These are phyloP conservation scores for Cryphonectria radicalis DNA, from an alignment of 2,329 filamentous ascomycete species.

Conservation along the genomic window DNA sequence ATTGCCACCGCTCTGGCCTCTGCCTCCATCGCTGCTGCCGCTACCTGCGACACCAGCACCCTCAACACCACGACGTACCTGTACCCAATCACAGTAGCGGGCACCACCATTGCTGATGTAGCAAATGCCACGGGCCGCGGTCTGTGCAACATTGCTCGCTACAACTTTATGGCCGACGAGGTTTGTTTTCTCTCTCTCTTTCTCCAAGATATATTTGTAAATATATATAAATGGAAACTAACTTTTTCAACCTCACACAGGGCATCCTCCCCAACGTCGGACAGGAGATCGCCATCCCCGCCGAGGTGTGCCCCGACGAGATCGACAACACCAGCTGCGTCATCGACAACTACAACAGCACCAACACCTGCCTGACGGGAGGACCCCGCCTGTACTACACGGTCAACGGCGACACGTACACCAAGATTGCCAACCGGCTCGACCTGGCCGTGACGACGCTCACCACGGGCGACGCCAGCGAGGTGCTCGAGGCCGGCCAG, in stretches of 20 bases:
- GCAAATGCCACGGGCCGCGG: slow-evolving; percentile 11
- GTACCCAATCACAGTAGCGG: slow-evolving; percentile 7
- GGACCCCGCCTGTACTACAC: slow-evolving; percentile 18
- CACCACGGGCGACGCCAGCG: slow-evolving; percentile 2
- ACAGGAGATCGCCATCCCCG: slow-evolving; percentile 13
- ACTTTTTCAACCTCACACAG: not conserved
- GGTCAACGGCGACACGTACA: slow-evolving; percentile 16
- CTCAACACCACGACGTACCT: slow-evolving; percentile 16
- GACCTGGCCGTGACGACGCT: slow-evolving; percentile 3
- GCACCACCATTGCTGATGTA: slow-evolving; percentile 9
- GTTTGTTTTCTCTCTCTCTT: not conserved
- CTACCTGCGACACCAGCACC: slow-evolving; percentile 13
- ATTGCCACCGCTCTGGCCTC: slow-evolving; percentile 20
- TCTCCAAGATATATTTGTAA: not conserved
- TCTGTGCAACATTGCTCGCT: slow-evolving; percentile 18
- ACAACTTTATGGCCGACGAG: slow-evolving; percentile 22
- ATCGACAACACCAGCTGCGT: slow-evolving; percentile 17
- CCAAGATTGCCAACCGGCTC: slow-evolving; percentile 18
- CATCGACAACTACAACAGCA: slow-evolving; percentile 18
- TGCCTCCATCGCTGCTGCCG: slow-evolving; percentile 17
- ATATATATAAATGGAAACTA: no score
- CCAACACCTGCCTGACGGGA: slow-evolving; percentile 14
- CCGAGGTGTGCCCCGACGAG: slow-evolving; percentile 21
- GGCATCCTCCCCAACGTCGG: slow-evolving; percentile 19
- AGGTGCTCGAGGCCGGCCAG: slow-evolving; percentile 12